Base-by-base conservation (phyloP, 2,329 filamentous ascomycete genomes). In the Ophiostoma novo-ulmi region DNA sequence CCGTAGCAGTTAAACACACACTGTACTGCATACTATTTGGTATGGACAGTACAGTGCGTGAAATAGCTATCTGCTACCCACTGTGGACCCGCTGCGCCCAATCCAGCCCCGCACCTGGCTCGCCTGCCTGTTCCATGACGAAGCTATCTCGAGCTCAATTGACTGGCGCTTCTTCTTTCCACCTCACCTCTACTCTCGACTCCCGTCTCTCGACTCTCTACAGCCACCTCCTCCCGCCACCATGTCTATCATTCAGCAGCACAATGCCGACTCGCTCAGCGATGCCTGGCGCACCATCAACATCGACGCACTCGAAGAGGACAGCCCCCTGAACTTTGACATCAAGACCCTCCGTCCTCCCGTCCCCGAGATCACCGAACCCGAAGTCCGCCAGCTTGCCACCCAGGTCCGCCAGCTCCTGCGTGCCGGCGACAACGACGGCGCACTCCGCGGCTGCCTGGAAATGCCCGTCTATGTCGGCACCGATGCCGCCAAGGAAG, bases 261-360 rank as follows among this genome's bases (percentile, higher is more conserved):
- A 88, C 80, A 87, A 84, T 68, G 80, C 82, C 72, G 85, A 85
- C 70, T 83, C 87, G 75, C 83, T 90, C 70, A 82, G 82, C 80
- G 88, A 90, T 75, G 85, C 86, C 78, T 90, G 88, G 88, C 92
- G 94, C 80, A 97, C 93, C 75, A 95, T 97, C 85, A 93, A 97
- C 85, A 91, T 97, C 80, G 94, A 97, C 80, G 89, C 90, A 75
- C 87, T 97, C 76, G 91, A 95, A 80, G 92, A 94, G 72, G 94
- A 98, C 81, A 95, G 93, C 76, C 88, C 91, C 75, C 83, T 88
- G 81, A 98, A 97, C 87, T 98, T 98, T 83, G 92, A 96, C 81
- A 88, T 92, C 74, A 87, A 90, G 72, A 92, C 93, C 22, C 88
- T 98, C 76, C 89, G 91, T 75, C 92, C 94, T 48, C 86, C 91